A percentile compares a stretch with the other conserved stretches of the same genome.
Evolutionary conservation across 257 asterid species (phyloP).

Genomic region (Gentiana straminea): DNA sequence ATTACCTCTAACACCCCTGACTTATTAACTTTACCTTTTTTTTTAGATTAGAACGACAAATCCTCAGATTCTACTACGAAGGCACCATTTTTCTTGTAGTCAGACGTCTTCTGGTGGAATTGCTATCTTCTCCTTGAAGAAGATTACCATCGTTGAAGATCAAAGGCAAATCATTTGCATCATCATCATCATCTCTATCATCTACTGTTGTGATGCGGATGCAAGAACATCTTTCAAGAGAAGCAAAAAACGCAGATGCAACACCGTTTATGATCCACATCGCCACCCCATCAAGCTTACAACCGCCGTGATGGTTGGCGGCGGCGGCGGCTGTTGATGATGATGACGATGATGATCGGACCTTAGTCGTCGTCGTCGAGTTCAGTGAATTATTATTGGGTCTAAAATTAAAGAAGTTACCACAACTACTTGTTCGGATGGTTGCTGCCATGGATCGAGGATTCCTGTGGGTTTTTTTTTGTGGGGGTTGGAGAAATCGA

Average conservation of each 20-base stretch:
- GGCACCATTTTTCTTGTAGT: no score
- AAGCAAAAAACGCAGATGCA: slow-evolving; percentile 59
- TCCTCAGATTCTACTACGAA: no score
- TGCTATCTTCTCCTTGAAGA: neutral
- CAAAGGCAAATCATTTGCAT: slow-evolving; percentile 32
- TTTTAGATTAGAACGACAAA: no score
- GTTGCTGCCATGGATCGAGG: slow-evolving; percentile 29
- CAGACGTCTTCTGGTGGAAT: no score
- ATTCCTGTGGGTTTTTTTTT: no score
- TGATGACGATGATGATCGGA: slow-evolving; percentile 22
- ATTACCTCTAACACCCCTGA: no score
- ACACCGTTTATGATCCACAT: slow-evolving; percentile 68
- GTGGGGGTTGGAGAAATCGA: neutral
- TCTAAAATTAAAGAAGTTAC: slow-evolving; percentile 15
- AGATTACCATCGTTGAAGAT: slow-evolving; percentile 37
- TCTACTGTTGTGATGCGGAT: slow-evolving; percentile 55
- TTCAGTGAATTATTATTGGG: slow-evolving; percentile 7
- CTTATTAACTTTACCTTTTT: no score
- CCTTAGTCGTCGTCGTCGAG: slow-evolving; percentile 11
- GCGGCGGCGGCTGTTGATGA: neutral
- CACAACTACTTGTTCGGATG: slow-evolving; percentile 15
- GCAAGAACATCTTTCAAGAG: slow-evolving; percentile 75
- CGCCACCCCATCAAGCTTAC: slow-evolving; percentile 57
- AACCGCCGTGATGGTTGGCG: slow-evolving; percentile 10
- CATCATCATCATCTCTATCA: slow-evolving; percentile 47